Evolutionary conservation across 345 rosid genomes (phyloP), one percentile per base, ranked within the genome.

Genomic region (Eucalyptus paniculata): DNA sequence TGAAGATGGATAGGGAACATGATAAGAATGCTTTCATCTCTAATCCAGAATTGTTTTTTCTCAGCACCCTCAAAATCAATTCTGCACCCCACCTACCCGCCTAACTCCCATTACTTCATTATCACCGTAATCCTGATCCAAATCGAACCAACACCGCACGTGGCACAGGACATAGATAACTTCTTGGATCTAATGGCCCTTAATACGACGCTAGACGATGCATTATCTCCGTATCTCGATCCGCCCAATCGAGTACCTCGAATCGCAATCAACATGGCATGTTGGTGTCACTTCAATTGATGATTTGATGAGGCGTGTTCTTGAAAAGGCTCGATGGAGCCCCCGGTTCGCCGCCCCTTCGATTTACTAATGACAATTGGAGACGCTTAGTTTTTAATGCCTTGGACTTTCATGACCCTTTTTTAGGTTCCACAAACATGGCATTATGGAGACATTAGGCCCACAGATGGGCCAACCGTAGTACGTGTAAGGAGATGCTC

Each of bases 1-100:
- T 90, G 89, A 90, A 81, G 51, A 44, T 89, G 83, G 56, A 87
- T 90, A 44, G 93, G 93, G 90, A 91, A 92, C 94, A 95, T 50
- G 93, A 94, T 92, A 91, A 91, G 91, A 87, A 90, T 86, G 87
- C 88, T 90, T 86, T 88, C 87, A 37, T 51, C 72, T 44, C 40
- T 26, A 45, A 88, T 87, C 92, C 90, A 37, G 67, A 40, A 42
- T 88, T 47, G 45, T 87, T 86, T 77, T 77, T 91, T 23, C 81
- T 50, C 47, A 34, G 54, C 42, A 58, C 54, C 65, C 58, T 69
- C 65, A 30, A 40, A 34, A 77, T 87, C 91, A 58, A 45, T 81
- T 32, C 82, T 90, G 91, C 67, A 16, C 30, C 88, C 89, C 50
- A 58, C 89, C 82, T 23, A 82, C 87, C 88, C 90, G 16, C 65